Percentiles rank a stretch among this genome's conserved stretches.
These are phyloP conservation scores for Penicillium nordicum DNA, from an alignment of 2,329 filamentous ascomycete species.

Conservation along the genomic window DNA sequence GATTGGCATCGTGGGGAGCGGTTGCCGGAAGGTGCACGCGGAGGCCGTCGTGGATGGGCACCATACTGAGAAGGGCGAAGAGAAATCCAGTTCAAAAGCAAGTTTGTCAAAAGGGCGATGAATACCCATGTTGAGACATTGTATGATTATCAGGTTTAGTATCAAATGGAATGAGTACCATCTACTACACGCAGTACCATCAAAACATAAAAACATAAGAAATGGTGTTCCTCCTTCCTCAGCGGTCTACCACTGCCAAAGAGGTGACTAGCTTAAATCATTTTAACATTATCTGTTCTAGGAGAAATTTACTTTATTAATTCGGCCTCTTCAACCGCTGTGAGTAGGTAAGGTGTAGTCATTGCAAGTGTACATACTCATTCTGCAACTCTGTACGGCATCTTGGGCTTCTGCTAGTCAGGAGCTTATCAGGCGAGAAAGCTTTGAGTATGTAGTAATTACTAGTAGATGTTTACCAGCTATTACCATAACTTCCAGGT, in stretches of 20 bases:
- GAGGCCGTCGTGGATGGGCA: conserved; percentile 42
- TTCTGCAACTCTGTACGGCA: too few species aligned
- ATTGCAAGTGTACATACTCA: neutral
- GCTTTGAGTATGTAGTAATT: neutral
- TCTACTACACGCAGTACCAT: neutral
- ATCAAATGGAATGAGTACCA: conserved; percentile 4
- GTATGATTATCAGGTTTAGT: conserved; percentile 13
- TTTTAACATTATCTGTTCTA: neutral
- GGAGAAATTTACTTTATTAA: neutral
- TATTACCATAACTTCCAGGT: neutral
- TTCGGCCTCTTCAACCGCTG: neutral
- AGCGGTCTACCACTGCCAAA: neutral
- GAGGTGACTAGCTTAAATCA: neutral
- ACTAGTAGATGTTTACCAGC: neutral
- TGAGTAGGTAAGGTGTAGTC: neutral
- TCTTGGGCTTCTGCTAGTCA: neutral
- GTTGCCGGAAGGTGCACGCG: conserved; percentile 38
- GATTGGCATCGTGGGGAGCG: conserved; percentile 51
- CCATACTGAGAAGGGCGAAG: conserved; percentile 29
- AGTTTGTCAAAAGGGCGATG: neutral
- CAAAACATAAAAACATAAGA: neutral
- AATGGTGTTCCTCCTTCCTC: too few species aligned
- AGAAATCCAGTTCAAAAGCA: neutral
- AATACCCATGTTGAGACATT: conserved; percentile 10
- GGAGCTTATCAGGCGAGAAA: neutral